phyloP scores from a whole-genome alignment of 371 early-diverging fungal genomes.

The Dinochytrium kinnereticum region DNA sequence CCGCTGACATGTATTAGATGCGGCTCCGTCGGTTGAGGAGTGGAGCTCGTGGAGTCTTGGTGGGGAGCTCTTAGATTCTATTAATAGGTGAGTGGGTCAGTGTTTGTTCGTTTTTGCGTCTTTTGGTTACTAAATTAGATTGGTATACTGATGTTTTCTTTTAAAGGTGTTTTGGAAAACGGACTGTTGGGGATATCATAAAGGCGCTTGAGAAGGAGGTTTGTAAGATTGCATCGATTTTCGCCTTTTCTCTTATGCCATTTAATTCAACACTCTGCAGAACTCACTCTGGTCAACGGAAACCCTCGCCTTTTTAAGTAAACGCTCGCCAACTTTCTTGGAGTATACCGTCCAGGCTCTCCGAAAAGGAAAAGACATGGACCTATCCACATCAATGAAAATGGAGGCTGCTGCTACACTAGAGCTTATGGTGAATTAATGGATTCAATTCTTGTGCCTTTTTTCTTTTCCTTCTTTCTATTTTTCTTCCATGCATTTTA shows the following conservation, averaged over 20 bases:
- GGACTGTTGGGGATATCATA: constrained; percentile 20
- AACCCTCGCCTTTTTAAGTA: constrained; percentile 17
- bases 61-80: constrained; percentile 12
- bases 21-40: constrained; percentile 25
- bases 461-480: neutral
- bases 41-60: constrained; percentile 28
- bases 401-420: neutral
- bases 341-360: constrained; percentile 21
- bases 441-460: neutral
- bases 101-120: neutral
- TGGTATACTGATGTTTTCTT: no score
- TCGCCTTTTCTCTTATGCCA: no score
- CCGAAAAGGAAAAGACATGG: neutral
- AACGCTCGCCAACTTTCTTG: constrained; percentile 10
- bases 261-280: no score
- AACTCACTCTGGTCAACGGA: constrained; percentile 19
- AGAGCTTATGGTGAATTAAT: constrained; percentile 5
- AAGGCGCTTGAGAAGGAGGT: constrained; percentile 26
- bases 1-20: no score
- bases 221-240: no score
- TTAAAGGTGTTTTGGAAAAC: constrained; percentile 19
- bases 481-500: neutral
- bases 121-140: no score
- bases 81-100: constrained; percentile 27
- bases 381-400: neutral